A percentile compares a stretch with the other conserved stretches of the same genome.
Evolutionary conservation across 2,329 filamentous ascomycete genomes (phyloP).

Genomic region (Fusarium chlamydosporum): DNA sequence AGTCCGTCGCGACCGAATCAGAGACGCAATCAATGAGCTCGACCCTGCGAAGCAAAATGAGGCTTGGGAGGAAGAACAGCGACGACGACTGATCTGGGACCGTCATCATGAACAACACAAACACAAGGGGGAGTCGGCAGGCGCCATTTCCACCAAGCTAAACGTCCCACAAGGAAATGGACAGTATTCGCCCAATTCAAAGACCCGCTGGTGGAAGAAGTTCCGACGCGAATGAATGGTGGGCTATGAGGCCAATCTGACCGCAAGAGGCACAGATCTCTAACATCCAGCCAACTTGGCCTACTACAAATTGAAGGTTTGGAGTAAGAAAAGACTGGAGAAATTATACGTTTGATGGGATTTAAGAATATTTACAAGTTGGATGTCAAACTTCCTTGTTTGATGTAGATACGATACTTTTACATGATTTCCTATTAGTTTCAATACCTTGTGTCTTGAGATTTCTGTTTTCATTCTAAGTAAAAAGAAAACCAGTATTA

Average conservation of each 20-base stretch:
- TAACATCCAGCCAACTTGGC: too few relatives aligned
- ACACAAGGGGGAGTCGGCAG: neutral
- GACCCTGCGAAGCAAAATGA: fast-evolving
- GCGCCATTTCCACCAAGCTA: neutral
- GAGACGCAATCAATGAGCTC: conserved; percentile 1
- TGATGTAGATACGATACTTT: too few relatives aligned
- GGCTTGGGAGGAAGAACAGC: neutral
- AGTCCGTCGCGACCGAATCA: conserved; percentile 1
- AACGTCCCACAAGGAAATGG: neutral
- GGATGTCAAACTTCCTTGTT: too few relatives aligned
- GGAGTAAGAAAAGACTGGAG: too few relatives aligned
- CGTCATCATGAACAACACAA: neutral
- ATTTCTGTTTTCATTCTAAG: neutral
- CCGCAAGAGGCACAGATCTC: too few relatives aligned
- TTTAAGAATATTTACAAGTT: too few relatives aligned
- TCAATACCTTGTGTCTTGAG: neutral
- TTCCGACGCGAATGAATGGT: neutral
- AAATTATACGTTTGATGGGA: too few relatives aligned
- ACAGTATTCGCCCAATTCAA: too few relatives aligned
- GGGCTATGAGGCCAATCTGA: too few relatives aligned
- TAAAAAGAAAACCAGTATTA: neutral
- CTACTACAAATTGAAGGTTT: too few relatives aligned
- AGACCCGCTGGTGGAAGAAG: neutral
- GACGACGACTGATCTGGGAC: conserved; percentile 5
- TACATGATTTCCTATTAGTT: neutral